A percentile compares a stretch with the other conserved stretches of the same genome.
Conservation (phyloP, 1,284 basidiomycete species). For the Crucibulum parvulum region DNA sequence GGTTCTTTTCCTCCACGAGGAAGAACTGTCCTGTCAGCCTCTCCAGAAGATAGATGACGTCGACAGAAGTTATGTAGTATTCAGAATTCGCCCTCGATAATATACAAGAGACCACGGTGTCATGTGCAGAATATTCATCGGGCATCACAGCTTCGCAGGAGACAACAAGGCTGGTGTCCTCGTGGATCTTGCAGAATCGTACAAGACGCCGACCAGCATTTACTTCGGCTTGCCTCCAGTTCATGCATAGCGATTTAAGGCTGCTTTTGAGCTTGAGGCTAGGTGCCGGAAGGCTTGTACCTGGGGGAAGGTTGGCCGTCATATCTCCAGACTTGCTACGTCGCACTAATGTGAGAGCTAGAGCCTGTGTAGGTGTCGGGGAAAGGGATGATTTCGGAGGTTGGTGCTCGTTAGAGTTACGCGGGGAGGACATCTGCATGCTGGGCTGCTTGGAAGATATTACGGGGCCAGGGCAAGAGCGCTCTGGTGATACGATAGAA, state of each 20-base stretch:
- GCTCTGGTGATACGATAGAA: not conserved
- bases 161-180: slow-evolving; percentile 66
- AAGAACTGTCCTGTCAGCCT: slow-evolving; percentile 86
- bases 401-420: no score
- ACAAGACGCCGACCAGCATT: slow-evolving; percentile 73
- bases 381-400: no score
- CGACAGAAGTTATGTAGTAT: slow-evolving; percentile 93
- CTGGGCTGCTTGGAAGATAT: not conserved
- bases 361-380: not conserved
- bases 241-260: slow-evolving; percentile 55
- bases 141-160: slow-evolving; percentile 68
- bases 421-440: no score
- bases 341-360: slow-evolving; percentile 36
- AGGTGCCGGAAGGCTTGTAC: slow-evolving; percentile 51
- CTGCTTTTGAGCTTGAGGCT: slow-evolving; percentile 63
- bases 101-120: slow-evolving; percentile 88
- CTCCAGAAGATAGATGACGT: slow-evolving; percentile 93
- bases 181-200: slow-evolving; percentile 68
- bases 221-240: slow-evolving; percentile 63
- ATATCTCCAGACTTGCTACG: slow-evolving; percentile 50
- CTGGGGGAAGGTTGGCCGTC: slow-evolving; percentile 34
- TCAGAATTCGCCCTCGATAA: slow-evolving; percentile 81
- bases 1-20: slow-evolving; percentile 95
- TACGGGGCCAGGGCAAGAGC: slow-evolving; percentile 6
- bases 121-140: slow-evolving; percentile 61